Percentiles rank a stretch among this genome's conserved stretches.
Evolutionary conservation across 2,329 filamentous ascomycete genomes (phyloP).

Genomic region (Arachnomyces sp.): DNA sequence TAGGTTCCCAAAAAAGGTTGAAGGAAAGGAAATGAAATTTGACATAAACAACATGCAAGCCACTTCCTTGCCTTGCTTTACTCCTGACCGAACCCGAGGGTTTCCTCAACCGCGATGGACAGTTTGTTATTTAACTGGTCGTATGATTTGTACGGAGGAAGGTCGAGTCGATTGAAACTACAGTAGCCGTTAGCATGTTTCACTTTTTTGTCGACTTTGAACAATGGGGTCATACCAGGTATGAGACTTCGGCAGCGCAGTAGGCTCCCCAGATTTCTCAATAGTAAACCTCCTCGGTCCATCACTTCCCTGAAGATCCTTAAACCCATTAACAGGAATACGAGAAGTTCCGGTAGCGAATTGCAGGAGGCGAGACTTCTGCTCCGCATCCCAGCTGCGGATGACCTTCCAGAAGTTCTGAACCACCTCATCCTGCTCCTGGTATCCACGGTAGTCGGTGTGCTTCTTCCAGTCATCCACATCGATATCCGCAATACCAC

Average conservation of each 20-base stretch:
- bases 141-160: conserved; percentile 84
- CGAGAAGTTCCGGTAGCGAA: conserved; percentile 96
- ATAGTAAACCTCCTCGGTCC: conserved; percentile 94
- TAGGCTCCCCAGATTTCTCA: conserved; percentile 88
- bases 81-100: conserved; percentile 97
- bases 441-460: conserved; percentile 97
- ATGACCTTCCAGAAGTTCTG: conserved; percentile 98
- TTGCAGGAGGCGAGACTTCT: conserved; percentile 91
- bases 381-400: conserved; percentile 92
- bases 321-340: conserved; percentile 98
- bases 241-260: conserved; percentile 89
- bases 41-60: too few relatives aligned
- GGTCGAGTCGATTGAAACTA: conserved; percentile 93
- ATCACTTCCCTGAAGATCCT: conserved; percentile 94
- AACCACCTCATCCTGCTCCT: conserved; percentile 93
- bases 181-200: conserved; percentile 17
- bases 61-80: conserved; percentile 38
- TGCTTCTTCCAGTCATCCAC: conserved; percentile 99
- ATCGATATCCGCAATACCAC: conserved; percentile 98
- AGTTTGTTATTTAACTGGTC: conserved; percentile 82
- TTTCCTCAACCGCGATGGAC: conserved; percentile 96
- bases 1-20: background rate
- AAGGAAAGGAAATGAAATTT: too few relatives aligned
- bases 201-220: conserved; percentile 1
- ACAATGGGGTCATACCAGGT: conserved; percentile 69